A percentile compares a stretch with the other conserved stretches of the same genome.
phyloP scores from a whole-genome alignment of 2,329 filamentous ascomycete genomes.

The Pseudogymnoascus sp. region DNA sequence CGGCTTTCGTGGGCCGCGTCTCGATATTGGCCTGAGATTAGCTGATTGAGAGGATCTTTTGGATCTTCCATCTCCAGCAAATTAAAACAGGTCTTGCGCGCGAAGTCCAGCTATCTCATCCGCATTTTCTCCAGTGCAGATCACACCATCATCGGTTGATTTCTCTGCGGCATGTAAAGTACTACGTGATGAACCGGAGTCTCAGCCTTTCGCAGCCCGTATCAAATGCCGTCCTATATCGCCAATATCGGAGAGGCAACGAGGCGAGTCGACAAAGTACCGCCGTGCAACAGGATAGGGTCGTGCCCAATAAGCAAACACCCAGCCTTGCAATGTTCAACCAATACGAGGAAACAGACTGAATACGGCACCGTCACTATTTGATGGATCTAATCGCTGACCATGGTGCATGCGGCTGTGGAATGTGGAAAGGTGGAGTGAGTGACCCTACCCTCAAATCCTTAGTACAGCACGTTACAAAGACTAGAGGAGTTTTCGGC shows the following conservation, averaged over 20 bases:
- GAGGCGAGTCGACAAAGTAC: constrained; percentile 2
- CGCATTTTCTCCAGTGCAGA: background rate
- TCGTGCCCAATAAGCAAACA: constrained; percentile 7
- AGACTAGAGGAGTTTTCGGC: background rate
- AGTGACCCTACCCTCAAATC: background rate
- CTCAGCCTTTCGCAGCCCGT: background rate
- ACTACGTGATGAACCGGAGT: background rate
- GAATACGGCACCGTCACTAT: background rate
- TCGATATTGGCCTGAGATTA: constrained; percentile 2
- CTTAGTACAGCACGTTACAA: background rate
- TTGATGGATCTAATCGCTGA: background rate
- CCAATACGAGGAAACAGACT: background rate
- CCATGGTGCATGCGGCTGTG: constrained; percentile 6
- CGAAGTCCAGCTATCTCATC: background rate
- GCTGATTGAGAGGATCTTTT: constrained; percentile 4
- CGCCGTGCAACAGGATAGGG: background rate
- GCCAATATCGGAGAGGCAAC: background rate
- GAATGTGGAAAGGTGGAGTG: constrained; percentile 4
- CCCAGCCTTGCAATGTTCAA: background rate
- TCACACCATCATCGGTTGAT: constrained; percentile 2
- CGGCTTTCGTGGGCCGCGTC: background rate
- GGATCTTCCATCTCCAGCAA: constrained; percentile 6
- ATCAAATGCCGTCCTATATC: background rate
- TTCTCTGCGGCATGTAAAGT: background rate
- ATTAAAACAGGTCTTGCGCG: background rate